A percentile compares a stretch with the other conserved stretches of the same genome.
Evolutionary conservation across 192 early-diverging fungal genomes (phyloP).

Genomic region (Kickxella alabastrina): DNA sequence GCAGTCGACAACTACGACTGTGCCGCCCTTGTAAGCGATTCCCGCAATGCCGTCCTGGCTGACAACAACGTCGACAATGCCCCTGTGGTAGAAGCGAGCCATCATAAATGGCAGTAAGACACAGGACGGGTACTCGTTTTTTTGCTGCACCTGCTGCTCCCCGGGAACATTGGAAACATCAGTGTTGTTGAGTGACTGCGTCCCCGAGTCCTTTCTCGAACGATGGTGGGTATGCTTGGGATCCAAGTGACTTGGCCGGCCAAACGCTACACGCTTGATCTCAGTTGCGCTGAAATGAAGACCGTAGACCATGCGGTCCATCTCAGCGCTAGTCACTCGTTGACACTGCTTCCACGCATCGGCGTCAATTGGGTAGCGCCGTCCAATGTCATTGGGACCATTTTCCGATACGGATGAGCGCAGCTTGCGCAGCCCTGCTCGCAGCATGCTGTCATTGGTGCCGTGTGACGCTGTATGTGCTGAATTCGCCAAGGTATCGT

Average conservation of each 20-base stretch:
- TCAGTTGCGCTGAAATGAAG: constrained; percentile 9
- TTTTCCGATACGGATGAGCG: too few relatives aligned
- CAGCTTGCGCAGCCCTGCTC: too few relatives aligned
- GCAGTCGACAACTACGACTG: constrained; percentile 36
- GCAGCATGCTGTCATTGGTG: too few relatives aligned
- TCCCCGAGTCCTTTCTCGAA: constrained; percentile 3
- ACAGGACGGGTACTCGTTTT: constrained; percentile 1
- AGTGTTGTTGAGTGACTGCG: background rate
- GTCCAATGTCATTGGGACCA: background rate
- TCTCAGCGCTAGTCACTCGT: constrained; percentile 8
- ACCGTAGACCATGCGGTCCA: constrained; percentile 24
- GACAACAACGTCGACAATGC: constrained; percentile 5
- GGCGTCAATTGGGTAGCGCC: constrained; percentile 5
- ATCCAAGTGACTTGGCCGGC: too few relatives aligned
- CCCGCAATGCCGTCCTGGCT: constrained; percentile 23
- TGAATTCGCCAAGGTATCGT: background rate
- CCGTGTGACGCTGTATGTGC: too few relatives aligned
- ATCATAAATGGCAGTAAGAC: constrained; percentile 37
- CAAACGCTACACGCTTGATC: background rate
- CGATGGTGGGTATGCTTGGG: background rate
- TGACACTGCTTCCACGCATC: constrained; percentile 15
- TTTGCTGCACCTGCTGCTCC: background rate
- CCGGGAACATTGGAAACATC: background rate
- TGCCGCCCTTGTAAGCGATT: constrained; percentile 17
- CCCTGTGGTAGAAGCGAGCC: constrained; percentile 17